A percentile compares a stretch with the other conserved stretches of the same genome.
Evolutionary conservation across 2,329 filamentous ascomycete species (phyloP).

Genomic region (Bretziella fagacearum): DNA sequence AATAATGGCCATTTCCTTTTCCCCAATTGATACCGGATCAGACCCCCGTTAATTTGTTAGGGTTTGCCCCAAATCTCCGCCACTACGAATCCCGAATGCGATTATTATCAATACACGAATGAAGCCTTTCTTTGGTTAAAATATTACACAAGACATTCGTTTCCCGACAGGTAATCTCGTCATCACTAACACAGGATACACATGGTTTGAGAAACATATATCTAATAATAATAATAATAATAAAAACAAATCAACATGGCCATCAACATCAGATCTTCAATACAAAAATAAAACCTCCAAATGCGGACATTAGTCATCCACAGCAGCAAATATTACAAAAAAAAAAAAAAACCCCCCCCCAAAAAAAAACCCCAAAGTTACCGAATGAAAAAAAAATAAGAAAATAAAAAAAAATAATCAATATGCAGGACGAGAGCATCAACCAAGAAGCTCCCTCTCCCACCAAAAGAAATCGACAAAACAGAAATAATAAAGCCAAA

Average conservation of each 20-base stretch:
- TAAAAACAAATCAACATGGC: too few species aligned
- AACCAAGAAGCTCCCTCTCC: too few species aligned
- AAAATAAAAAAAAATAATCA: conserved; percentile 9
- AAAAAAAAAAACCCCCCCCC: background rate
- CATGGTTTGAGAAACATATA: background rate
- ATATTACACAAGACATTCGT: too few species aligned
- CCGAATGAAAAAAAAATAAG: conserved; percentile 2
- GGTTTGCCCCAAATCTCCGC: too few species aligned
- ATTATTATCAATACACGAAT: too few species aligned
- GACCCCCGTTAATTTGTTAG: too few species aligned
- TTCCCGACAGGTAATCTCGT: too few species aligned
- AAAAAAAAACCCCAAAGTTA: background rate
- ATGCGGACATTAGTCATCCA: background rate
- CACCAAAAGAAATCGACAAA: conserved; percentile 15
- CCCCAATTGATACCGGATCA: too few species aligned
- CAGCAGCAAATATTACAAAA: background rate
- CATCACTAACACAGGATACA: too few species aligned
- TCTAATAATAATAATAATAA: background rate
- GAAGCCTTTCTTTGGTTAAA: too few species aligned
- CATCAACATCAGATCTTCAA: background rate
- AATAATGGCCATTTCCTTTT: too few species aligned
- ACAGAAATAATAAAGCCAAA: conserved; percentile 2
- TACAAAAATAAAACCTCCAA: background rate
- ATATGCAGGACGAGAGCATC: background rate
- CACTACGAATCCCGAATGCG: too few species aligned